Percentiles rank a stretch among this genome's conserved stretches.
Conservation (phyloP, 2,329 filamentous ascomycete genomes). For the Thielaviopsis populi region DNA sequence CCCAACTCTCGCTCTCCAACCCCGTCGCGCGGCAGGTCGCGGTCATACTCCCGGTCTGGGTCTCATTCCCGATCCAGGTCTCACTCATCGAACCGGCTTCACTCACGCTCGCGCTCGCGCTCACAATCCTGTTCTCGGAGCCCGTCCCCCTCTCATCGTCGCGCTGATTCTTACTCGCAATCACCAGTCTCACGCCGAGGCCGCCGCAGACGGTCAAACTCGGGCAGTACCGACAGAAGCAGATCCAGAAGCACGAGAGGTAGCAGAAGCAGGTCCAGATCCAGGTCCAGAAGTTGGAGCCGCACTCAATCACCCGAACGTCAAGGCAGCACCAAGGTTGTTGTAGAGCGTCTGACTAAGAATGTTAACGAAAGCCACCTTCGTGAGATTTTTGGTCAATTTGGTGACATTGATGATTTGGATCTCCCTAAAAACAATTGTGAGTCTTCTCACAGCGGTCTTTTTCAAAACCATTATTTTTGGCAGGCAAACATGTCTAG, state of each 20-base stretch:
- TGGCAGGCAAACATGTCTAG: not conserved
- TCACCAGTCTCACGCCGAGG: not conserved
- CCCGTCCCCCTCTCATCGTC: not conserved
- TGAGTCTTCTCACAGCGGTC: constrained; percentile 30
- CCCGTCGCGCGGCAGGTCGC: not conserved
- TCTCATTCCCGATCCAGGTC: constrained; percentile 20
- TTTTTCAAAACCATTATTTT: not conserved
- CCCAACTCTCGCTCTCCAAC: constrained; percentile 5
- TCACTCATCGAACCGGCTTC: constrained; percentile 16
- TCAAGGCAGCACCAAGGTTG: constrained; percentile 45
- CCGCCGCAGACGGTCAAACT: not conserved
- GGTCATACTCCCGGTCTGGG: constrained; percentile 4
- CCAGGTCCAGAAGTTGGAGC: constrained; percentile 21
- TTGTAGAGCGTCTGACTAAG: constrained; percentile 89
- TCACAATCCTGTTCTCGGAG: not conserved
- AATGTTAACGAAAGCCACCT: constrained; percentile 84
- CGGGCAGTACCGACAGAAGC: constrained; percentile 20
- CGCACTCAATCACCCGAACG: constrained; percentile 21
- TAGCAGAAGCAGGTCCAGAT: constrained; percentile 11
- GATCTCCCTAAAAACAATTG: constrained; percentile 85
- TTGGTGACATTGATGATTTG: constrained; percentile 71
- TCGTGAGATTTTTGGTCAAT: constrained; percentile 79
- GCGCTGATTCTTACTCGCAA: not conserved
- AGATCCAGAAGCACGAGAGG: constrained; percentile 20
- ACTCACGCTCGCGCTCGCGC: not conserved